phyloP scores from a whole-genome alignment of 2,329 filamentous ascomycete genomes.

The Pseudocercospora pini-densiflorae region DNA sequence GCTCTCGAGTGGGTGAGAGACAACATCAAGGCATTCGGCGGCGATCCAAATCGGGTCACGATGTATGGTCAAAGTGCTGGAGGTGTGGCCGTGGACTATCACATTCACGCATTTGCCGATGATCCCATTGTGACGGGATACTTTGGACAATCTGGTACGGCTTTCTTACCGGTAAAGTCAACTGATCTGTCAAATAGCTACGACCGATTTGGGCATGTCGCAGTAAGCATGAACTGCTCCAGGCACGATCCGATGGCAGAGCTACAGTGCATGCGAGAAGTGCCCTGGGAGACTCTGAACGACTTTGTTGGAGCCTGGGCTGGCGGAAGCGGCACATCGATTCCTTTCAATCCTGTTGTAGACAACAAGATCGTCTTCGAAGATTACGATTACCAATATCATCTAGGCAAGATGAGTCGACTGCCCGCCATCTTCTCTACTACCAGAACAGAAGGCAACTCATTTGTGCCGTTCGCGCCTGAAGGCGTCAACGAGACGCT shows the following conservation, averaged over 20 bases:
- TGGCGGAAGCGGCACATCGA: slow-evolving; percentile 9
- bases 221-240: slow-evolving; percentile 12
- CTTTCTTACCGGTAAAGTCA: slow-evolving; percentile 28
- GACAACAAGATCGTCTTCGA: slow-evolving; percentile 34
- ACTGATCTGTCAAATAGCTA: background rate
- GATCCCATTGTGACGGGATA: slow-evolving; percentile 45
- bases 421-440: slow-evolving; percentile 21
- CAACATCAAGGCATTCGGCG: slow-evolving; percentile 57
- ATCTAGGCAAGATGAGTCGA: slow-evolving; percentile 41
- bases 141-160: slow-evolving; percentile 45
- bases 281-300: slow-evolving; percentile 2
- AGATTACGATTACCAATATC: slow-evolving; percentile 27
- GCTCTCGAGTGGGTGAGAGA: slow-evolving; percentile 57
- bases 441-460: slow-evolving; percentile 5
- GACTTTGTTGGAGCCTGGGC: slow-evolving; percentile 6
- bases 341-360: slow-evolving; percentile 34
- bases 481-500: slow-evolving; percentile 8
- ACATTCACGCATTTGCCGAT: slow-evolving; percentile 38
- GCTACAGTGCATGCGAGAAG: slow-evolving; percentile 13
- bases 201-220: slow-evolving; percentile 50
- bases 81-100: slow-evolving; percentile 32
- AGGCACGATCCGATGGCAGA: background rate
- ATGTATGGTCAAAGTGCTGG: slow-evolving; percentile 33
- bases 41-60: slow-evolving; percentile 39
- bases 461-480: background rate